Percentiles rank a stretch among this genome's conserved stretches.
Conservation (phyloP, 257 asterid species). For the Solanum chiquidenum region DNA sequence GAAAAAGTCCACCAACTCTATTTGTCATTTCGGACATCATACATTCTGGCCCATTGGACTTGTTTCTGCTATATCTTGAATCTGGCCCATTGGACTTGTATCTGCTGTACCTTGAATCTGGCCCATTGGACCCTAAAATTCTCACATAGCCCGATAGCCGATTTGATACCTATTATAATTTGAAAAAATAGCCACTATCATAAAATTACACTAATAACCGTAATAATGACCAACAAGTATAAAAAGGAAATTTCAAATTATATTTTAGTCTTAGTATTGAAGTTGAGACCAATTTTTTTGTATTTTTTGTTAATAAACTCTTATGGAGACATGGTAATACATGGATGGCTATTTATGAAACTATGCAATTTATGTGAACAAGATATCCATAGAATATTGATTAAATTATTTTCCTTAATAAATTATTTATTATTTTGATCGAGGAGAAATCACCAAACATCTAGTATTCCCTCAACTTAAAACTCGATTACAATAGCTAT, state of each 20-base stretch:
- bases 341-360: neutral
- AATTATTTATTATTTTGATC: neutral
- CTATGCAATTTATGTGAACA: neutral
- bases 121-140: neutral
- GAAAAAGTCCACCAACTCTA: neutral
- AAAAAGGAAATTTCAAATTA: neutral
- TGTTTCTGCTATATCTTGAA: neutral
- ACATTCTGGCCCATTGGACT: neutral
- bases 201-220: neutral
- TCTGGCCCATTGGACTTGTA: neutral
- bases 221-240: neutral
- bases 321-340: neutral
- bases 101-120: no score
- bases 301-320: no score
- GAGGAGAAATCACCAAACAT: neutral
- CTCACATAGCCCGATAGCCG: neutral
- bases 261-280: neutral
- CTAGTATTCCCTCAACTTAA: neutral
- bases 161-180: neutral
- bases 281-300: neutral
- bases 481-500: neutral
- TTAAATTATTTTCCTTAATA: no score
- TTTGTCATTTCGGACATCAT: neutral
- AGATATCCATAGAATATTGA: neutral
- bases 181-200: neutral